Percentiles rank a stretch among this genome's conserved stretches.
These are phyloP conservation scores for Heteromeles arbutifolia DNA, from an alignment of 306 rosid genomes.

Conservation along the genomic window DNA sequence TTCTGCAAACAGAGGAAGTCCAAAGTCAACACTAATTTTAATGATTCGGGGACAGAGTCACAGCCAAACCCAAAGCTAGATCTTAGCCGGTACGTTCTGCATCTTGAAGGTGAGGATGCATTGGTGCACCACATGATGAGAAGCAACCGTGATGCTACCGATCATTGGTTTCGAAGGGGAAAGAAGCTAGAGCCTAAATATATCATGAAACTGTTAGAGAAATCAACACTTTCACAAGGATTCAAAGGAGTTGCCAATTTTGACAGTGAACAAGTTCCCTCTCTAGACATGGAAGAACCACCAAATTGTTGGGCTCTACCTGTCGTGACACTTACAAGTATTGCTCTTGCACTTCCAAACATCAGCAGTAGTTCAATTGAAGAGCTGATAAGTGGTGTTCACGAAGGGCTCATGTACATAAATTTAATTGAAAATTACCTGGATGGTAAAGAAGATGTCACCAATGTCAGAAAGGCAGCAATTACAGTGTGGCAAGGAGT, in stretches of 20 bases:
- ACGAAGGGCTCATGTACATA: constrained; percentile 50
- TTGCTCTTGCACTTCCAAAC: constrained; percentile 61
- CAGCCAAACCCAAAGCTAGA: constrained; percentile 24
- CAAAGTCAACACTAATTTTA: constrained; percentile 13
- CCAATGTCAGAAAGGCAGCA: constrained; percentile 48
- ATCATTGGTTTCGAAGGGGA: constrained; percentile 58
- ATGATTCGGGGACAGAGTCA: constrained; percentile 24
- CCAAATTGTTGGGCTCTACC: constrained; percentile 78
- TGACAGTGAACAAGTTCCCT: constrained; percentile 47
- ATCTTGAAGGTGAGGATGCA: constrained; percentile 82
- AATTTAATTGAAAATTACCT: constrained; percentile 43
- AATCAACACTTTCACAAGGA: constrained; percentile 39
- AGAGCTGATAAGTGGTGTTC: constrained; percentile 35
- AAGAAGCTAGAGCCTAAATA: constrained; percentile 47
- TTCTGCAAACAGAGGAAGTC: constrained; percentile 28
- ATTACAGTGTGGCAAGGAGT: constrained; percentile 61
- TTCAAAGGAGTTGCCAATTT: constrained; percentile 53
- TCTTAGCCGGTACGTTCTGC: constrained; percentile 59
- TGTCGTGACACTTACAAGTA: constrained; percentile 63
- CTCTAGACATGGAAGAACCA: constrained; percentile 44
- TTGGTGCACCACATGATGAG: constrained; percentile 55
- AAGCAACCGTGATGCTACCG: constrained; percentile 54
- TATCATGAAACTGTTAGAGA: constrained; percentile 47
- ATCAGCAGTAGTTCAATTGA: constrained; percentile 17
- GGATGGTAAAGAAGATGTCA: constrained; percentile 37